Conservation (phyloP, 2,329 filamentous ascomycete genomes). For the Fusarium sacchari region DNA sequence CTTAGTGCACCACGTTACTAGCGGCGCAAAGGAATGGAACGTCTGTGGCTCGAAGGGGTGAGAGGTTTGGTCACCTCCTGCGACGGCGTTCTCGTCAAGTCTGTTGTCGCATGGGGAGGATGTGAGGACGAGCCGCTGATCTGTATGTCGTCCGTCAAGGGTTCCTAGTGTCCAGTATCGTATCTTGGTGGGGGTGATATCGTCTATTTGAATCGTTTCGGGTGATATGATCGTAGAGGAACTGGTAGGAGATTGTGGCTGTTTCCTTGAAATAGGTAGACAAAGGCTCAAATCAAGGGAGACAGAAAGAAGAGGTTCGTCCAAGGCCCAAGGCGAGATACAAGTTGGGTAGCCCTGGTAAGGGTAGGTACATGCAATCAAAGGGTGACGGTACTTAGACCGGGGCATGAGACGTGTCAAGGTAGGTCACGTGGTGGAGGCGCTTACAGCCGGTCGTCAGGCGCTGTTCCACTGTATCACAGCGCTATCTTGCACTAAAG, state of each 20-base stretch:
- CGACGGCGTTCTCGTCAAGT: constrained; percentile 44
- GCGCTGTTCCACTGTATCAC: constrained; percentile 35
- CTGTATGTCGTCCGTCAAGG: constrained; percentile 40
- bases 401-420: constrained; percentile 38
- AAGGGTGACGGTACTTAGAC: constrained; percentile 39
- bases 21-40: constrained; percentile 36
- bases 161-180: constrained; percentile 31
- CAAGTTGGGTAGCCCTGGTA: constrained; percentile 36
- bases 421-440: constrained; percentile 41
- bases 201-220: constrained; percentile 14
- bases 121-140: constrained; percentile 42
- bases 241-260: constrained; percentile 10
- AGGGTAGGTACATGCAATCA: constrained; percentile 42
- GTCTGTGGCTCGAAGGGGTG: constrained; percentile 36
- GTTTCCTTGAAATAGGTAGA: constrained; percentile 23
- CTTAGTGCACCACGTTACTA: constrained; percentile 38
- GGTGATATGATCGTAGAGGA: constrained; percentile 12
- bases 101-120: constrained; percentile 50
- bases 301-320: constrained; percentile 35
- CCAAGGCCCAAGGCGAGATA: constrained; percentile 42
- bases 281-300: constrained; percentile 37
- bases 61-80: constrained; percentile 48
- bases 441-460: constrained; percentile 35
- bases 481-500: constrained; percentile 42
- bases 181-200: constrained; percentile 10